Conservation (phyloP, 116 monocot species). For the Zostera marina region DNA sequence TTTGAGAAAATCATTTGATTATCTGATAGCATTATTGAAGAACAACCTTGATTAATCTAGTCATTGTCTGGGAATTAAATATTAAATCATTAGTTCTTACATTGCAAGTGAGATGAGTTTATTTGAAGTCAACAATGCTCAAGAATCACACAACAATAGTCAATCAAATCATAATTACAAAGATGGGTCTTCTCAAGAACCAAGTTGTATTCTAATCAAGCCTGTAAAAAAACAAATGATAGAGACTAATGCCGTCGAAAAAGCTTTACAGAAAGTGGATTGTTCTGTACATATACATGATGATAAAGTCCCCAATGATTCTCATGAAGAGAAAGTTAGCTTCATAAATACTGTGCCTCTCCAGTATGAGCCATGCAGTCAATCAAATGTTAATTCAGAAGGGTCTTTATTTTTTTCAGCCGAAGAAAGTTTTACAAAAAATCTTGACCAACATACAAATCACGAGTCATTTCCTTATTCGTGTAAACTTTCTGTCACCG, state of each 20-base stretch:
- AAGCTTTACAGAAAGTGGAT: conserved; percentile 4
- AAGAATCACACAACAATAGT: conserved; percentile 3
- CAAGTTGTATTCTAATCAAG: background rate
- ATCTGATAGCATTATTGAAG: too few relatives aligned
- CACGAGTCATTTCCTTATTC: background rate
- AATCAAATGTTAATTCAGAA: conserved; percentile 10
- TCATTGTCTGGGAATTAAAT: too few relatives aligned
- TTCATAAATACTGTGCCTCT: conserved; percentile 8
- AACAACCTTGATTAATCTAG: too few relatives aligned
- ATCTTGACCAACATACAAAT: conserved; percentile 2
- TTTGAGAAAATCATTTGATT: too few relatives aligned
- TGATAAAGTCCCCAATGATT: conserved; percentile 7
- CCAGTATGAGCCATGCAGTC: conserved; percentile 1
- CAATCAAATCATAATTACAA: background rate
- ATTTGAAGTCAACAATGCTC: conserved; percentile 13
- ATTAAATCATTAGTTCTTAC: too few relatives aligned
- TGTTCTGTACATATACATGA: conserved; percentile 4
- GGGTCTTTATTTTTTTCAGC: conserved; percentile 5
- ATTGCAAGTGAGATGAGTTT: conserved; percentile 9
- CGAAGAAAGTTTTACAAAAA: conserved; percentile 12
- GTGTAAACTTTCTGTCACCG: background rate
- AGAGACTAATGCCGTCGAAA: conserved; percentile 8
- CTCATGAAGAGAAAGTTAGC: conserved; percentile 6
- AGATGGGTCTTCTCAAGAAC: background rate
- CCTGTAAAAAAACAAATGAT: conserved; percentile 7